Evolutionary conservation across 306 rosid species (phyloP).

Genomic region (Trifolium fragiferum): DNA sequence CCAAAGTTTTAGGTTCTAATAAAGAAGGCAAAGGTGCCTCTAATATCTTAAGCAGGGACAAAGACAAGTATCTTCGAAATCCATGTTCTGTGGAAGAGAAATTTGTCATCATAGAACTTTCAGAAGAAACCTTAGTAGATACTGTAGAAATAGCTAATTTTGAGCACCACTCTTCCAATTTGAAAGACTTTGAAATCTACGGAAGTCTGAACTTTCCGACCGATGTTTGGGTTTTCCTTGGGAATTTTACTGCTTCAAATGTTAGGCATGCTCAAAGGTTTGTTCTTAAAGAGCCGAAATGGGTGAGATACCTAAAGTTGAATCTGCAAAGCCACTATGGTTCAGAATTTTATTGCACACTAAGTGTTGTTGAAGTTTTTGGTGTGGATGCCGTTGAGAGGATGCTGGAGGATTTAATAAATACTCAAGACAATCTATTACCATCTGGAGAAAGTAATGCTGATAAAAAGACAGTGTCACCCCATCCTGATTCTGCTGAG

Average conservation of each 20-base stretch:
- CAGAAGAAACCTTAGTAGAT: constrained; percentile 94
- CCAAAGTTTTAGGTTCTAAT: constrained; percentile 91
- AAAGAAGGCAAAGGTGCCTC: constrained; percentile 99
- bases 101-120: constrained; percentile 82
- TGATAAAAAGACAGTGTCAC: constrained; percentile 53
- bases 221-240: constrained; percentile 79
- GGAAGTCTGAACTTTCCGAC: constrained; percentile 91
- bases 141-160: constrained; percentile 85
- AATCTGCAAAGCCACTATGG: constrained; percentile 84
- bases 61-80: constrained; percentile 93
- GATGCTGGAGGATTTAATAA: constrained; percentile 91
- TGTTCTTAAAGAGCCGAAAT: constrained; percentile 82
- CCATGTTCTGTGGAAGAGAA: constrained; percentile 93
- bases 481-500: constrained; percentile 54
- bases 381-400: constrained; percentile 98
- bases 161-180: constrained; percentile 93
- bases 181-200: constrained; percentile 77
- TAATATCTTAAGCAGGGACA: constrained; percentile 76
- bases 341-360: constrained; percentile 93
- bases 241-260: constrained; percentile 83
- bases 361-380: constrained; percentile 74
- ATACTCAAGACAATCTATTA: constrained; percentile 55
- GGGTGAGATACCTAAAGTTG: constrained; percentile 96
- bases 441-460: constrained; percentile 55
- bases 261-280: constrained; percentile 78